Conservation (phyloP, 2,329 filamentous ascomycete genomes). For the Chalaropsis thielavioides region DNA sequence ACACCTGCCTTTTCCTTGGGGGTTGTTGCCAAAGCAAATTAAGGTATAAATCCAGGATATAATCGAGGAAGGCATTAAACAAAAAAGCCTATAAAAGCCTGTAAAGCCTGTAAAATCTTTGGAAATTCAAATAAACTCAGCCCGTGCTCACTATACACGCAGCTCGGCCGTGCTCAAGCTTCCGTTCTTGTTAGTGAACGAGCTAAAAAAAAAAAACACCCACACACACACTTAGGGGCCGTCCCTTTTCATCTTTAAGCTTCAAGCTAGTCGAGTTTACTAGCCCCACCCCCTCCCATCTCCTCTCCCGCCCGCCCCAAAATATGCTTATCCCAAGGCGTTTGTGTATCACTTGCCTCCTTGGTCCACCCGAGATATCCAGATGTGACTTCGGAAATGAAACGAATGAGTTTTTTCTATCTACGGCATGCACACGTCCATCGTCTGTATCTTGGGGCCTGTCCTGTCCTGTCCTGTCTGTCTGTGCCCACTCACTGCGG, state of each 20-base stretch:
- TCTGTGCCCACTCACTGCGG: background rate
- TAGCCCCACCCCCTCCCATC: too few relatives aligned
- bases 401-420: background rate
- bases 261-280: background rate
- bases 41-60: too few relatives aligned
- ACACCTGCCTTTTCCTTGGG: background rate
- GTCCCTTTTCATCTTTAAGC: background rate
- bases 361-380: background rate
- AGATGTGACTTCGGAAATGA: background rate
- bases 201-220: background rate
- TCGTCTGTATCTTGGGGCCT: background rate
- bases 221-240: too few relatives aligned
- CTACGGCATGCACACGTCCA: background rate
- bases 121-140: background rate
- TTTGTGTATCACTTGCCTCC: too few relatives aligned
- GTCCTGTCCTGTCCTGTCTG: background rate
- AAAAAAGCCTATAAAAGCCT: too few relatives aligned
- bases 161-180: background rate
- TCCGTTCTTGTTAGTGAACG: background rate
- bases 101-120: background rate
- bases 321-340: too few relatives aligned
- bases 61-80: too few relatives aligned
- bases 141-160: background rate
- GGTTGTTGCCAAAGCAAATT: background rate
- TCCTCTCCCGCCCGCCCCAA: too few relatives aligned